Evolutionary conservation across 2,329 filamentous ascomycete species (phyloP), one percentile per base, ranked within the genome.

Genomic region (Aspergillus bombycis): DNA sequence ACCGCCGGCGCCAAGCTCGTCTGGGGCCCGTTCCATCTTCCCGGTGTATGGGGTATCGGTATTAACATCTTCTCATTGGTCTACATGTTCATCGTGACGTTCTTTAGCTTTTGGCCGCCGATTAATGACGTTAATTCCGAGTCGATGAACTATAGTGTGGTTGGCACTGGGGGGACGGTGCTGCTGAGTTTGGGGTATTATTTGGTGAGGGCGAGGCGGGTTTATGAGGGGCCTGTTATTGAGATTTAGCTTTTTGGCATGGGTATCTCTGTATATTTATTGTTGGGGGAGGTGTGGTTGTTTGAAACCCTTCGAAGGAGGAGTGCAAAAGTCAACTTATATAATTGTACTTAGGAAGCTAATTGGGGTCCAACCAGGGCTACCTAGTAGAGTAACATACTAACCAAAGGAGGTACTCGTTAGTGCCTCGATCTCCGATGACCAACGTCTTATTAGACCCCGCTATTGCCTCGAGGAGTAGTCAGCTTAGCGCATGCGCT

Each of bases 21-120:
- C 23, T 75, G 73, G 73, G 73, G 73, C 0, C 73, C 71, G 0
- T 74, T 74, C 58, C 71, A 68, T 14, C 36, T 73, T 0, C 69
- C 68, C 0, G 71, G 72, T 0, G 61, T 72, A 12, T 78, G 66
- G 53, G 82, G 83, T 0, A 71, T 81, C 2, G 61, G 74, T 1
- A 70, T 84, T 61, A 84, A 85, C 59, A 54, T 74, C 5, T 81
- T 77, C 62, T 80, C 81, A 0, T 71, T 83, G 19, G 36, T 75
- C 4, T 86, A 82, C 67, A 75, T 83, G n/a, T 68, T 77, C 1
- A 77, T 83, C 48, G 76, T 81, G 6, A 79, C 83, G 59, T 75
- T 85, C 62, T 83, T 85, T 66, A 76, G 77, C 56, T 84, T 84
- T 64, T 85, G 84, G 71, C 84, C 84, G 0, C 68, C 65, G 0